Evolutionary conservation across 331 rosid genomes (phyloP).

Genomic region (Pyracantha coccinea): DNA sequence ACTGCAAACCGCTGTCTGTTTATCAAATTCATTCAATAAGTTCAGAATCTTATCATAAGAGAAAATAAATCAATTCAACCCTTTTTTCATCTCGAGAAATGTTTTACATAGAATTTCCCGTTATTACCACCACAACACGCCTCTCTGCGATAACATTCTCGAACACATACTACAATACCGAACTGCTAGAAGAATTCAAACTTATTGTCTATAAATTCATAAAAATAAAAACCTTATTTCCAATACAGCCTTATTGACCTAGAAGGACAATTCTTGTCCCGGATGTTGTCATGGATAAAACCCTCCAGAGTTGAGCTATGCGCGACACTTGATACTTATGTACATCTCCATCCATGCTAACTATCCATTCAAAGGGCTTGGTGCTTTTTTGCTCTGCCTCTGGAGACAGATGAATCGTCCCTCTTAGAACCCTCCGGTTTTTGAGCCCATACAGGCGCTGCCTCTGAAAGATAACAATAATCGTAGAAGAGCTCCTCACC

Average conservation of each 20-base stretch:
- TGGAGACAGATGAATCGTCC: conserved; percentile 62
- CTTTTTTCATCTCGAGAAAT: not conserved
- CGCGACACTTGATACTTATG: not conserved
- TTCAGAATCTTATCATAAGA: not conserved
- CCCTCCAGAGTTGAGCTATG: not conserved
- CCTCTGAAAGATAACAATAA: conserved; percentile 84
- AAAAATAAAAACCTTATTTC: not conserved
- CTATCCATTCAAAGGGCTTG: conserved; percentile 66
- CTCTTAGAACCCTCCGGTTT: conserved; percentile 85
- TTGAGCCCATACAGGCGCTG: conserved; percentile 93
- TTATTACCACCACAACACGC: not conserved
- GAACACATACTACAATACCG: not conserved
- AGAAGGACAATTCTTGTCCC: not conserved
- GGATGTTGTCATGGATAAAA: conserved; percentile 4
- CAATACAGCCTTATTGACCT: not conserved
- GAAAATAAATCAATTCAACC: not conserved
- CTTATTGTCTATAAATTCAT: conserved; percentile 11
- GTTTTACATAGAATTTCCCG: not conserved
- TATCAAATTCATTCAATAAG: not conserved
- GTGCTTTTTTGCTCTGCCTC: conserved; percentile 96
- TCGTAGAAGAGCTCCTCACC: conserved; percentile 96
- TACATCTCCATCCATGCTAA: conserved; percentile 10
- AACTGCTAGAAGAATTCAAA: conserved; percentile 6
- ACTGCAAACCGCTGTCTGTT: not conserved
- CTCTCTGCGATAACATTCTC: not conserved